phyloP scores from a whole-genome alignment of 441 rosid species.

The Pelargonium cotyledonis region DNA sequence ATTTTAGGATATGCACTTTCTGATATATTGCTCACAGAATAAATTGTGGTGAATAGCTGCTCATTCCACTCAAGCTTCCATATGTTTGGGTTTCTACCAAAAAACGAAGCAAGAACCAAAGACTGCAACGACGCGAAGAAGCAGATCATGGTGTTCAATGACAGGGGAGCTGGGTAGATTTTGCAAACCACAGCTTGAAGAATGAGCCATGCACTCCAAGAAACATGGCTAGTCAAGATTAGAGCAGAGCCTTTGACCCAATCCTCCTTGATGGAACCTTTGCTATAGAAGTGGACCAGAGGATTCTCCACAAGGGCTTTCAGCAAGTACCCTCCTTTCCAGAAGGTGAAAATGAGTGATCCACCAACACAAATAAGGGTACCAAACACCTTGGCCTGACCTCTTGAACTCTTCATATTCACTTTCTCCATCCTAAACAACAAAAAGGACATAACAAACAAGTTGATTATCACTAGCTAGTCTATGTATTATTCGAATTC shows the following conservation, averaged over 20 bases:
- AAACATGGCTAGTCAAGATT: conserved; percentile 31
- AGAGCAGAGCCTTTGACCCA: conserved; percentile 43
- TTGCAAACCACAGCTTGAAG: conserved; percentile 29
- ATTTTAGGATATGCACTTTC: too few relatives aligned
- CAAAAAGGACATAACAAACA: not conserved
- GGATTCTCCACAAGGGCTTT: conserved; percentile 30
- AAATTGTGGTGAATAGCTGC: conserved; percentile 33
- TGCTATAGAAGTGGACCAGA: conserved; percentile 20
- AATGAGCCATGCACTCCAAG: conserved; percentile 43
- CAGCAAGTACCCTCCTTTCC: conserved; percentile 35
- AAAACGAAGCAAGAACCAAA: conserved; percentile 31
- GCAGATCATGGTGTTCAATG: conserved; percentile 41
- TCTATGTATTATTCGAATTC: not conserved
- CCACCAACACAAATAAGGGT: conserved; percentile 32
- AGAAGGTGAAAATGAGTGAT: conserved; percentile 40
- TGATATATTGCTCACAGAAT: conserved; percentile 20
- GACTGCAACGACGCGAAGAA: conserved; percentile 42
- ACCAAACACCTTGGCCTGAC: conserved; percentile 36
- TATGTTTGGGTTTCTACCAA: conserved; percentile 26
- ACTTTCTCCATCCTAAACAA: conserved; percentile 39
- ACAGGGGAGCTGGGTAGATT: conserved; percentile 38
- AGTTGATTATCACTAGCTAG: not conserved
- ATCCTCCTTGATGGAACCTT: conserved; percentile 15
- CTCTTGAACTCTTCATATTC: conserved; percentile 24
- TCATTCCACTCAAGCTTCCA: conserved; percentile 43